Evolutionary conservation across 768 basidiomycete species (phyloP), one percentile per base, ranked within the genome.

Genomic region (Kwoniella pini): DNA sequence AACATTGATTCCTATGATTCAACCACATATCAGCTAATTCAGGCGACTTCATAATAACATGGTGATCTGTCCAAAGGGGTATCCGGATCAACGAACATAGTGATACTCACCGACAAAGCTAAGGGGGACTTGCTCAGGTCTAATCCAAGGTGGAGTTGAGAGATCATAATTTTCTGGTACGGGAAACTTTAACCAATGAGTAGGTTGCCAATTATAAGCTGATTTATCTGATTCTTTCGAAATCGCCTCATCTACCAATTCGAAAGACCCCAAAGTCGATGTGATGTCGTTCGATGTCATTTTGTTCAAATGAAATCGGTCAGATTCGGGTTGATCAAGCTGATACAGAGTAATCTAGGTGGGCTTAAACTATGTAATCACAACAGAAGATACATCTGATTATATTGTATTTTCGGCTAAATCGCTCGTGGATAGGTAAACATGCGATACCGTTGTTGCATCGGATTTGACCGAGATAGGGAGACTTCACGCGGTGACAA

Each of bases 31-130:
- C 10, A 27, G 19, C 11, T 11, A 17, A 44, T 44, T 21, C 24
- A 21, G n/a, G n/a, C n/a, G n/a, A n/a, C n/a, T n/a, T n/a, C n/a
- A n/a, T n/a, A n/a, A n/a, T n/a, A n/a, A n/a, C n/a, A n/a, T n/a
- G n/a, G n/a, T n/a, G n/a, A n/a, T n/a, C n/a, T n/a, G n/a, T n/a
- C 17, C 12, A n/a, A 22, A 2, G 26, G 10, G n/a, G 7, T 15
- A 22, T 27, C 24, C 9, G 22, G 46, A 31, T 13, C 15, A 31
- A 27, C 12, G 22, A 49, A 27, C 13, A 40, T 21, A 17, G 9
- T n/a, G 21, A 11, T 19, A 63, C 67, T 39, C 46, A 69, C 67
- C 64, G 43, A 69, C 64, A 30, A 69, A 60, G 39, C 64, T 69
- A 50, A 69, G 53, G 17, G 64, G 43, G 13, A 33, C 55, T 52